Conservation (phyloP, 1,284 basidiomycete genomes). For the Pulveroboletus ridleyi region DNA sequence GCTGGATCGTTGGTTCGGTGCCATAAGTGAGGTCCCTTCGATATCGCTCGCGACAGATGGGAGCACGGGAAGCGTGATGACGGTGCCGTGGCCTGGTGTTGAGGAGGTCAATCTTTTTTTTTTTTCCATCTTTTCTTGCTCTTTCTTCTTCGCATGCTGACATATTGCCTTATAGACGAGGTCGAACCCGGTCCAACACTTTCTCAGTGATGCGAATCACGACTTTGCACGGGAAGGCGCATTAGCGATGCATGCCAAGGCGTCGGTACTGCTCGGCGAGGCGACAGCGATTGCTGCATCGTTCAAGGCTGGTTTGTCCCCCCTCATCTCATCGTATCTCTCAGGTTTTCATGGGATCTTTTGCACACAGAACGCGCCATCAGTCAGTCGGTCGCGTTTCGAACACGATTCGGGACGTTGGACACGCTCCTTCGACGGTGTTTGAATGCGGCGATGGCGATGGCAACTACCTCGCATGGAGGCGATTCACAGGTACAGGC, state of each 20-base stretch:
- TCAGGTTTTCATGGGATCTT: not conserved
- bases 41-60: conserved; percentile 22
- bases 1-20: conserved; percentile 46
- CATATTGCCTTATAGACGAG: conserved; percentile 9
- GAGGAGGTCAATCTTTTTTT: conserved; percentile 8
- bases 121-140: too few species aligned
- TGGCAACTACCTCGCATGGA: conserved; percentile 14
- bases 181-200: conserved; percentile 32
- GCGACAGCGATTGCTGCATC: conserved; percentile 34
- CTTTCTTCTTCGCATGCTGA: conserved; percentile 1
- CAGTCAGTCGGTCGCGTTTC: conserved; percentile 28
- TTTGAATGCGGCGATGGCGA: conserved; percentile 22
- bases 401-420: conserved; percentile 37
- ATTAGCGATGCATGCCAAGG: conserved; percentile 38
- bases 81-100: conserved; percentile 50
- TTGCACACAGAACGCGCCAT: conserved; percentile 32
- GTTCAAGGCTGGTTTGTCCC: conserved; percentile 34
- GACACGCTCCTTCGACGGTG: conserved; percentile 44
- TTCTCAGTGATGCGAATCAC: conserved; percentile 33
- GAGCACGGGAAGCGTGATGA: conserved; percentile 40
- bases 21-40: conserved; percentile 40
- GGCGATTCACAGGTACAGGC: conserved; percentile 26
- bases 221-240: conserved; percentile 26
- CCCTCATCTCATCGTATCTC: not conserved
- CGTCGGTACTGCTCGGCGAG: conserved; percentile 41